These are phyloP conservation scores for Corynascus novoguineensis DNA, from an alignment of 495 filamentous ascomycete genomes.

Conservation along the genomic window DNA sequence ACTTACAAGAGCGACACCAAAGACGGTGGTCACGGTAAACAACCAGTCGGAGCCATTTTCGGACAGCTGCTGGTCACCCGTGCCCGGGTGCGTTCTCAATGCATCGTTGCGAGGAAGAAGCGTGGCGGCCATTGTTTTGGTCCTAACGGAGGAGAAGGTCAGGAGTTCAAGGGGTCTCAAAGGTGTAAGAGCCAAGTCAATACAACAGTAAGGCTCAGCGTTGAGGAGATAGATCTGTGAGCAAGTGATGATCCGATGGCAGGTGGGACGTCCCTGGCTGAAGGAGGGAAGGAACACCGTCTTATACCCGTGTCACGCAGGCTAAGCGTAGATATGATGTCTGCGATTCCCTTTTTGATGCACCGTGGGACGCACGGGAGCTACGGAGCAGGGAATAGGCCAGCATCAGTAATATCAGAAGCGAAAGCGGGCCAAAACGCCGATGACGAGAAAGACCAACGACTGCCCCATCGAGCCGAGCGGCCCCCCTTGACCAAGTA, in stretches of 20 bases:
- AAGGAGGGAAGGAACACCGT: not conserved
- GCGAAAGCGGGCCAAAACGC: conserved; percentile 1
- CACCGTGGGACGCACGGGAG: conserved; percentile 1
- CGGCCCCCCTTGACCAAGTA: not conserved
- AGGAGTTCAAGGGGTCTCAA: not conserved
- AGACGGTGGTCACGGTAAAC: conserved; percentile 43
- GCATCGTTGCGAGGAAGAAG: conserved; percentile 36
- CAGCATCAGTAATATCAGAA: not conserved
- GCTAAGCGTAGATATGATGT: not conserved
- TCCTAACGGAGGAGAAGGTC: too few species aligned
- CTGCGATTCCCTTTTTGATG: not conserved
- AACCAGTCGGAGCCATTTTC: conserved; percentile 46
- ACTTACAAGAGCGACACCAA: conserved; percentile 34
- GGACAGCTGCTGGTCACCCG: conserved; percentile 34
- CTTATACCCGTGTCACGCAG: conserved; percentile 6
- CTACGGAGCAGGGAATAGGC: not conserved
- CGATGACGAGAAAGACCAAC: too few species aligned
- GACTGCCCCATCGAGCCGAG: not conserved
- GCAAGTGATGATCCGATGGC: not conserved
- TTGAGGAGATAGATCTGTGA: not conserved
- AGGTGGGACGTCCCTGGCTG: not conserved
- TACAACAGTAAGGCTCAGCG: too few species aligned
- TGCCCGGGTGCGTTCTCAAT: conserved; percentile 40
- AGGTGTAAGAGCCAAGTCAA: too few species aligned
- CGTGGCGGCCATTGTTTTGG: conserved; percentile 8